Base-by-base conservation (phyloP, 2,329 filamentous ascomycete species). In the Triangularia verruculosa region DNA sequence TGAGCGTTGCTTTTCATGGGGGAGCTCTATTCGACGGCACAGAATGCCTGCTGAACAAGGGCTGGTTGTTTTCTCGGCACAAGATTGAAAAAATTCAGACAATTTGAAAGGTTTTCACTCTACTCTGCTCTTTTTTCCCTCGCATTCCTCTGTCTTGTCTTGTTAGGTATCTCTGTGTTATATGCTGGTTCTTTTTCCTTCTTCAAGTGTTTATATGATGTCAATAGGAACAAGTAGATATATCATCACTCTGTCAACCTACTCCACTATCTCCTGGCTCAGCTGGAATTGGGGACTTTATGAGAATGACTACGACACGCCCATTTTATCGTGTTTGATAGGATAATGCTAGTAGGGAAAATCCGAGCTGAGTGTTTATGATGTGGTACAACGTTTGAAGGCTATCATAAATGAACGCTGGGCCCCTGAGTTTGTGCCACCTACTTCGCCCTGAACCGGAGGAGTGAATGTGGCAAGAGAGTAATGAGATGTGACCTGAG, bases 151-250 rank as follows among this genome's bases (percentile, higher is more conserved):
- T 27, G n/a, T 51, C 20, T 24, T 47, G 15, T 61, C 58, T 61
- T 59, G 56, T 62, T 52, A 17, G 24, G 43, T 30, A n/a, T 39
- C 54, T 34, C 27, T 43, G 56, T 59, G 54, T 52, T n/a, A 13
- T 30, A 57, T 59, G 57, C 57, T 53, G 25, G 24, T 54, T 54
- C 15, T 28, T 54, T 11, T 27, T 53, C 22, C 27, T 27, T 53
- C 22, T 54, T 54, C 25, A 52, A 63, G 56, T 57, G 43, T 28
- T 11, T 17, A 55, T 55, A 20, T 55, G 20, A 55, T 27, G 52
- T 55, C 52, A 55, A 55, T 25, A 55, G 52, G 52, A 55, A 30
- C 22, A 55, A 25, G 22, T 30, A 55, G 52, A 55, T 55, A 55
- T 30, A 53, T 55, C 28, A 20, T 32, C 54, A 39, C 54, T 47